phyloP scores from a whole-genome alignment of 2,329 filamentous ascomycete species.

The Tolypocladium sp. region DNA sequence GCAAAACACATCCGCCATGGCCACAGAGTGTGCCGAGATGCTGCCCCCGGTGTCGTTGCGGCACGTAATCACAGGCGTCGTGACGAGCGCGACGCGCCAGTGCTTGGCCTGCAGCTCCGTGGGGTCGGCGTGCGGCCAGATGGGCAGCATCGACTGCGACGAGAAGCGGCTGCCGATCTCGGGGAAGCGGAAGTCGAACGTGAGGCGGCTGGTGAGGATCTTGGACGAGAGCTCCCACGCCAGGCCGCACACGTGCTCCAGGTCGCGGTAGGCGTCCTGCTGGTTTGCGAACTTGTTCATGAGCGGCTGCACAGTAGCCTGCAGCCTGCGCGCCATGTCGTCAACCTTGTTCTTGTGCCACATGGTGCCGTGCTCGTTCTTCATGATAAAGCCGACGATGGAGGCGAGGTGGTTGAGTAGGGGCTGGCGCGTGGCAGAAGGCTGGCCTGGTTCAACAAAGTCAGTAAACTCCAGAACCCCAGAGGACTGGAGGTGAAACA shows the following conservation, averaged over 20 bases:
- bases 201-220: slow-evolving; percentile 34
- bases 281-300: slow-evolving; percentile 24
- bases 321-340: slow-evolving; percentile 31
- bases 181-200: slow-evolving; percentile 40
- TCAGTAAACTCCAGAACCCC: not conserved
- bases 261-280: slow-evolving; percentile 29
- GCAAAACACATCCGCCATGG: slow-evolving; percentile 37
- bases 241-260: slow-evolving; percentile 28
- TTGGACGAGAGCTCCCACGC: slow-evolving; percentile 37
- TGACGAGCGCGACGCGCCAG: slow-evolving; percentile 42
- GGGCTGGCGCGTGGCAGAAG: slow-evolving; percentile 25
- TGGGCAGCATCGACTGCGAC: slow-evolving; percentile 35
- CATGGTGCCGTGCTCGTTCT: slow-evolving; percentile 16
- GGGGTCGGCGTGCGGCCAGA: slow-evolving; percentile 32
- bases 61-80: slow-evolving; percentile 45
- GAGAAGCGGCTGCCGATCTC: slow-evolving; percentile 40
- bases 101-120: slow-evolving; percentile 38
- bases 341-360: slow-evolving; percentile 25
- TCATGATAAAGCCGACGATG: slow-evolving; percentile 28
- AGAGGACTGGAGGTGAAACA: not conserved
- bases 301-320: slow-evolving; percentile 28
- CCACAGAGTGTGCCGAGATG: slow-evolving; percentile 33
- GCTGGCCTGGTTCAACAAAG: slow-evolving; percentile 16
- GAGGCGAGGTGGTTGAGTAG: slow-evolving; percentile 27
- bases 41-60: slow-evolving; percentile 39